phyloP scores from a whole-genome alignment of 2,329 filamentous ascomycete species.

The Leptodontidium sp. region DNA sequence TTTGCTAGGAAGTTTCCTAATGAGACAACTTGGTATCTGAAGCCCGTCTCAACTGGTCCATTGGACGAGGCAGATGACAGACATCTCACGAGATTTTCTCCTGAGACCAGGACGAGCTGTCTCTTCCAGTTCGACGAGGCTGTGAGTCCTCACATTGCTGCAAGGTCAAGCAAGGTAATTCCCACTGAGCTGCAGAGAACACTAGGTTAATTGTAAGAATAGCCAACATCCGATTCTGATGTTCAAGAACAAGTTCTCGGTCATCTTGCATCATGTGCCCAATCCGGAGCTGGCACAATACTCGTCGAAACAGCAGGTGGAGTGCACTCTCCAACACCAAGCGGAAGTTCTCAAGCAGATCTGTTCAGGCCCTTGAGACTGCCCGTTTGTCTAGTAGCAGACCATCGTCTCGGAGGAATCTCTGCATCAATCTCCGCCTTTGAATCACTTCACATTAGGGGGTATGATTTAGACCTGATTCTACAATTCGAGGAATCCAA shows the following conservation, averaged over 20 bases:
- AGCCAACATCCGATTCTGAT: conserved; percentile 60
- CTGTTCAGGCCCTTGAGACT: conserved; percentile 77
- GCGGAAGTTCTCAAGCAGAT: conserved; percentile 79
- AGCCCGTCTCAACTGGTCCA: conserved; percentile 83
- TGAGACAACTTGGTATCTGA: conserved; percentile 71
- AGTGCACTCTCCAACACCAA: conserved; percentile 80
- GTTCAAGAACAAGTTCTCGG: conserved; percentile 59
- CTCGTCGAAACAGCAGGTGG: conserved; percentile 85
- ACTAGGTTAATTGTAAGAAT: conserved; percentile 34
- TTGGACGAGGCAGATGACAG: conserved; percentile 72
- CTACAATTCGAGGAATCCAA: conserved; percentile 71
- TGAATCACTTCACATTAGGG: conserved; percentile 79
- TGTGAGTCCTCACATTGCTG: conserved; percentile 81
- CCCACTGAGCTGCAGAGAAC: conserved; percentile 32
- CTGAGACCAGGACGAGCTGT: conserved; percentile 62
- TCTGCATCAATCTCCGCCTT: conserved; percentile 81
- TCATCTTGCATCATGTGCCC: conserved; percentile 54
- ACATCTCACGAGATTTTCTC: conserved; percentile 66
- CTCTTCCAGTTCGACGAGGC: conserved; percentile 78
- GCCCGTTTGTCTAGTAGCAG: conserved; percentile 77
- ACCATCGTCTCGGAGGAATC: conserved; percentile 80
- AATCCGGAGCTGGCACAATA: conserved; percentile 60
- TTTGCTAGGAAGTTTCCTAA: conserved; percentile 56
- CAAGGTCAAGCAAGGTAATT: conserved; percentile 44
- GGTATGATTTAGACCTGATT: conserved; percentile 77